Conservation (phyloP, 768 basidiomycete genomes). For the Pisolithus albus region DNA sequence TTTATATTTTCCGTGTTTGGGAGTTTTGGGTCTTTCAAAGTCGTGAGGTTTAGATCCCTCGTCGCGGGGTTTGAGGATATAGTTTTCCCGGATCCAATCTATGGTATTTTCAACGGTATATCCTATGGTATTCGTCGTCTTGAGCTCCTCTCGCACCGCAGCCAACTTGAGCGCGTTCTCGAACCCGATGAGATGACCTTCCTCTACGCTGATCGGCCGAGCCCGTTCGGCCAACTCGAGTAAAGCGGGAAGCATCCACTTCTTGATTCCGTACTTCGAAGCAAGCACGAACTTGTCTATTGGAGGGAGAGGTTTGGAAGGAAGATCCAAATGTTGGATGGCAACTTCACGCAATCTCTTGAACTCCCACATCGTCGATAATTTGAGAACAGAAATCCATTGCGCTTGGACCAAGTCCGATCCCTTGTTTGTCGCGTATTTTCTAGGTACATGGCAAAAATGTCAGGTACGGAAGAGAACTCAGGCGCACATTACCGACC, state of each 20-base stretch:
- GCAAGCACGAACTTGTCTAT: background rate
- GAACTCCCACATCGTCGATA: background rate
- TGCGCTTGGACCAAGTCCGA: background rate
- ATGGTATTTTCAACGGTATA: background rate
- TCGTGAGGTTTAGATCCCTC: too few species aligned
- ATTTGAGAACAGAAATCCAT: background rate
- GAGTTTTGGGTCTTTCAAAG: too few species aligned
- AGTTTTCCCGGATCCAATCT: background rate
- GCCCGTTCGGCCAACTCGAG: background rate
- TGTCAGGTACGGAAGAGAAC: background rate
- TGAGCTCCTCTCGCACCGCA: background rate
- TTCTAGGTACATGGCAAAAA: background rate
- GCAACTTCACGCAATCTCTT: background rate
- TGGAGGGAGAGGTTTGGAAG: background rate
- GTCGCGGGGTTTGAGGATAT: too few species aligned
- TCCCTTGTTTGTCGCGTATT: background rate
- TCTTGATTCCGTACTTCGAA: background rate
- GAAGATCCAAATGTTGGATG: background rate
- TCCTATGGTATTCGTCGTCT: background rate
- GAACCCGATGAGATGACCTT: background rate
- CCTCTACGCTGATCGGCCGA: background rate
- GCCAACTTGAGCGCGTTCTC: background rate
- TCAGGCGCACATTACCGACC: constrained; percentile 2
- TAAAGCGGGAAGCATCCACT: background rate
- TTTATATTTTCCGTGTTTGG: too few species aligned